Conservation (phyloP, 148 eudicot genomes). For the Nepenthes gracilis region DNA sequence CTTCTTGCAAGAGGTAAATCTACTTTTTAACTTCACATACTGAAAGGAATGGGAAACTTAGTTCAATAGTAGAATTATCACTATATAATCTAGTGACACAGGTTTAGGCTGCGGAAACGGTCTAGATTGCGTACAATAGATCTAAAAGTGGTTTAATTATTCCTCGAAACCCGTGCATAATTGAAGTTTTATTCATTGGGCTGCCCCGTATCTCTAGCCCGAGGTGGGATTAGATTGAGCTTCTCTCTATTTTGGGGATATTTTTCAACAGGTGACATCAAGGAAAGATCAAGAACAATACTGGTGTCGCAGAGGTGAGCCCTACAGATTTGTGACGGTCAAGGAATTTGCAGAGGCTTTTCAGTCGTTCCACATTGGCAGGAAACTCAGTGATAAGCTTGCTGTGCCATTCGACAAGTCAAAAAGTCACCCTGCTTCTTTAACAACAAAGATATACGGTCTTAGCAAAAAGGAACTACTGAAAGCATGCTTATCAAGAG, state of each 20-base stretch:
- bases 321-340: slow-evolving; percentile 47
- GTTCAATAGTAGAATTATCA: no score
- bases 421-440: slow-evolving; percentile 72
- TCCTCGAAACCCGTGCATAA: no score
- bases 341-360: slow-evolving; percentile 64
- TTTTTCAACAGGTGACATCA: slow-evolving; percentile 58
- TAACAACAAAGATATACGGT: slow-evolving; percentile 56
- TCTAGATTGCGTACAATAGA: no score
- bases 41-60: no score
- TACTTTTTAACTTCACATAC: not conserved
- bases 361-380: slow-evolving; percentile 69
- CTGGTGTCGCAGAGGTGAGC: slow-evolving; percentile 42
- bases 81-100: no score
- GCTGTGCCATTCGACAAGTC: slow-evolving; percentile 55
- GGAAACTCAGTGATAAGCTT: slow-evolving; percentile 43
- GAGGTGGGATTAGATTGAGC: not conserved
- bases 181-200: no score
- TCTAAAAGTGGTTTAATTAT: no score
- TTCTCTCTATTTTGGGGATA: not conserved
- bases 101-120: no score
- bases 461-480: slow-evolving; percentile 58
- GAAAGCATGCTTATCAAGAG: slow-evolving; percentile 67
- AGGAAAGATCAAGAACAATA: slow-evolving; percentile 83
- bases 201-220: no score
- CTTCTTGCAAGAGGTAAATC: slow-evolving; percentile 73